Evolutionary conservation across 139 green algal genomes (phyloP), one percentile per base, ranked within the genome.

Genomic region (Chlorella sp.): DNA sequence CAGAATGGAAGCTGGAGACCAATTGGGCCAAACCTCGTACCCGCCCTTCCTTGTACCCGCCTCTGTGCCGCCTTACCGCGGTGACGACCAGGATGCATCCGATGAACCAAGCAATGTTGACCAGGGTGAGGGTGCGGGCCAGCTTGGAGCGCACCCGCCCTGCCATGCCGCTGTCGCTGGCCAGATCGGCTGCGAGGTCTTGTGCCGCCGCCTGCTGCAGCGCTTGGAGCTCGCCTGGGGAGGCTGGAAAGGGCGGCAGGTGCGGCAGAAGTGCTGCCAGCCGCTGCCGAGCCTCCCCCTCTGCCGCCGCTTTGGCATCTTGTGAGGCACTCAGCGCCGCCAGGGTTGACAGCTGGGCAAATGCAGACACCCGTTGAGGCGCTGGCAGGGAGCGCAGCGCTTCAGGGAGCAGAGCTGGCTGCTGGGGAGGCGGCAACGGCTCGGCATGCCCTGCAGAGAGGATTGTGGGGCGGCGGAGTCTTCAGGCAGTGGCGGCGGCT

Each of bases 31-130:
- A n/a, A n/a, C n/a, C n/a, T n/a, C n/a, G n/a, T n/a, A n/a, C n/a
- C n/a, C n/a, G n/a, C n/a, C n/a, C n/a, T n/a, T n/a, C n/a, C n/a
- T n/a, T n/a, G n/a, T n/a, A n/a, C n/a, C n/a, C n/a, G n/a, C n/a
- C n/a, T n/a, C n/a, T n/a, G n/a, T n/a, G n/a, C n/a, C n/a, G n/a
- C n/a, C 44, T 51, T 9, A 51, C 44, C 1, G 30, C 76, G 18
- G 26, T 13, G 1, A 62, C 62, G 2, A 83, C 18, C 60, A 83
- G 60, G 17, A 62, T 15, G 39, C 76, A 83, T 36, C 55, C 76
- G 11, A 57, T 12, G 39, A 83, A 83, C 76, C 75, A 82, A 2
- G 56, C 56, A 15, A 70, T 56, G 75, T 82, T 82, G 56, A 71
- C 56, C 34, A 82, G 56, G 1, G 56, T 56, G 32, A 82, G 75